Evolutionary conservation across 495 filamentous ascomycete genomes (phyloP), one percentile per base, ranked within the genome.

Genomic region (Aspergillus affinis): DNA sequence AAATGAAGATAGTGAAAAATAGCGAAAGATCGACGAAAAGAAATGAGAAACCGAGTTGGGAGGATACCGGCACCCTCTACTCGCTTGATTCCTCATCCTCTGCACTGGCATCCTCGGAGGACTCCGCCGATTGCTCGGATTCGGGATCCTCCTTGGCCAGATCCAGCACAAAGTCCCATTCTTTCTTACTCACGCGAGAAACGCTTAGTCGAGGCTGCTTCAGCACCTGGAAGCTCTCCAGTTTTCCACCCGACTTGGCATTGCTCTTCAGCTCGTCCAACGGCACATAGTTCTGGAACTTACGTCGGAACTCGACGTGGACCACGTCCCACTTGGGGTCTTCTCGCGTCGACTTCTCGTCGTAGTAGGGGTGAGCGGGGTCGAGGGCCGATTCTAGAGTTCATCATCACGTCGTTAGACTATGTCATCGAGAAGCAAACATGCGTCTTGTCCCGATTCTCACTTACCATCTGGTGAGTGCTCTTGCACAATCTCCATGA

Each of bases 401-500:
- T n/a, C 13, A 4, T 17, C 27, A 32, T 57, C 6, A 8, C 47
- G 47, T 55, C 20, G 64, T 70, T 15, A 71, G 56, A n/a, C 45
- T 19, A 13, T 3, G 19, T 19, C 23, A 48, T 21, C 51, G 29
- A 26, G 36, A 10, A 15, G 32, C n/a, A 45, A 26, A 44, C 20
- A 58, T 17, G 32, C 48, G 36, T 26, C 23, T 26, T 36, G 17
- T 48, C 46, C 48, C n/a, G 73, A 82, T 19, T 59, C 10, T 45
- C 69, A 80, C 65, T 44, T 32, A 91, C 90, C 78, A 67, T 98
- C 94, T 7, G 85, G 78, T 2, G 87, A 85, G 64, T 91, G 86
- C 72, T 95, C 91, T 61, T 84, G 74, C 3, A 95, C 91, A 68
- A 98, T 88, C 72, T 96, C 90, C 90, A 97, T 95, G 8, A 88